Conservation (phyloP, 1,284 basidiomycete species). For the Cryptococcus jaspeensis region DNA sequence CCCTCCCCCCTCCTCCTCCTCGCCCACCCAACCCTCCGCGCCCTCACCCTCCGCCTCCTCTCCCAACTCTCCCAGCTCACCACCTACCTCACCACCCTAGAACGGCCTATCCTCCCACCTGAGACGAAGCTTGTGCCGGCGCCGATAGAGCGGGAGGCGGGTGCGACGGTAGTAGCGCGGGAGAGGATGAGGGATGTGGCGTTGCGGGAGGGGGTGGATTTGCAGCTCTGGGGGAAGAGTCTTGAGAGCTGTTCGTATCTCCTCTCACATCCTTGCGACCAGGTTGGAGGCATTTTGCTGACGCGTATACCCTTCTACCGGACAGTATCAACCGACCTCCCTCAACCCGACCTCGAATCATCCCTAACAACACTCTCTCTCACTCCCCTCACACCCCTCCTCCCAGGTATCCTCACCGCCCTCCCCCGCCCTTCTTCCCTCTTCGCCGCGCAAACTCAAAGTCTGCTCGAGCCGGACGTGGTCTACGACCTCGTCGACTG, state of each 20-base stretch:
- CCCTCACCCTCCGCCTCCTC: conserved; percentile 24
- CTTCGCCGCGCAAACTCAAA: conserved; percentile 18
- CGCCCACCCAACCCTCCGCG: conserved; percentile 27
- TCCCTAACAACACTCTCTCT: conserved; percentile 3
- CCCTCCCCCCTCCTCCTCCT: conserved; percentile 19
- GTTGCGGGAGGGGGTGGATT: conserved; percentile 28
- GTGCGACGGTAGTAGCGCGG: conserved; percentile 34
- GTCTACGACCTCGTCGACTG: conserved; percentile 1
- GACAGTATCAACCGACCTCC: conserved; percentile 3
- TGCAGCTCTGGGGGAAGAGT: conserved; percentile 33
- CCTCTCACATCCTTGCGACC: not conserved
- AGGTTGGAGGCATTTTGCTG: too few species aligned
- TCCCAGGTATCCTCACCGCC: conserved; percentile 9
- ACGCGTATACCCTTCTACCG: not conserved
- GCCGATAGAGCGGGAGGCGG: conserved; percentile 15
- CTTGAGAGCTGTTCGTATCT: conserved; percentile 23
- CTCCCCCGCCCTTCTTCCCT: conserved; percentile 30
- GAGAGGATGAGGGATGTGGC: conserved; percentile 27
- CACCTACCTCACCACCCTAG: conserved; percentile 25
- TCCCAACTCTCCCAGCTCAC: conserved; percentile 29
- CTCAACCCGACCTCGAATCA: not conserved
- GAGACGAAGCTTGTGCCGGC: conserved; percentile 14
- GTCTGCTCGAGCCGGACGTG: not conserved
- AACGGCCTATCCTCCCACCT: conserved; percentile 36
- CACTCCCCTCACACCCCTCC: conserved; percentile 4